Evolutionary conservation across 345 rosid genomes (phyloP).

Genomic region (Pistacia atlantica): DNA sequence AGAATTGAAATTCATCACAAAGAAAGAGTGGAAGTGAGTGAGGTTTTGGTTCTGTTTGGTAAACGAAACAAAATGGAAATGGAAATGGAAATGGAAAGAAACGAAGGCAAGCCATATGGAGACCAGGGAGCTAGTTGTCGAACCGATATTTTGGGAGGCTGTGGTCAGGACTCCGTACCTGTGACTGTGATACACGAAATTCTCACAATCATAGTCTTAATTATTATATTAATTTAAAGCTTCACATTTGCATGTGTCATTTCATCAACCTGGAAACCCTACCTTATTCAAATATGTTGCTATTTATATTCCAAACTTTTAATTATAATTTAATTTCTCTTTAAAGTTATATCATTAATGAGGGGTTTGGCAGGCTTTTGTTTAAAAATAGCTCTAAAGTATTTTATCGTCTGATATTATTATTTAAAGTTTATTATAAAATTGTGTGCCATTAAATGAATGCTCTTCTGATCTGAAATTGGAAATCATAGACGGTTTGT

Average conservation of each 20-base stretch:
- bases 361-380: too few relatives aligned
- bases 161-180: not conserved
- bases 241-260: too few relatives aligned
- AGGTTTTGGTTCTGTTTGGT: not conserved
- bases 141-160: constrained; percentile 31
- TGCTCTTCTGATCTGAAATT: not conserved
- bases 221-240: too few relatives aligned
- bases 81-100: not conserved
- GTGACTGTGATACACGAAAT: not conserved
- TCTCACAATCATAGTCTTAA: not conserved
- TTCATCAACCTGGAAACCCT: too few relatives aligned
- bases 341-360: too few relatives aligned
- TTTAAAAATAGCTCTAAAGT: too few relatives aligned
- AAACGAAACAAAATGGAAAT: not conserved
- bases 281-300: too few relatives aligned
- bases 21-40: not conserved
- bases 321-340: too few relatives aligned
- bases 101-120: constrained; percentile 21
- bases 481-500: too few relatives aligned
- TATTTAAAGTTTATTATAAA: too few relatives aligned
- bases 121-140: constrained; percentile 41
- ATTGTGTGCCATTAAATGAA: not conserved
- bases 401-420: too few relatives aligned
- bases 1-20: constrained; percentile 20
- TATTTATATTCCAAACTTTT: too few relatives aligned